Base-by-base conservation (phyloP, 768 basidiomycete genomes). In the Pleurotus citrinopileatus region DNA sequence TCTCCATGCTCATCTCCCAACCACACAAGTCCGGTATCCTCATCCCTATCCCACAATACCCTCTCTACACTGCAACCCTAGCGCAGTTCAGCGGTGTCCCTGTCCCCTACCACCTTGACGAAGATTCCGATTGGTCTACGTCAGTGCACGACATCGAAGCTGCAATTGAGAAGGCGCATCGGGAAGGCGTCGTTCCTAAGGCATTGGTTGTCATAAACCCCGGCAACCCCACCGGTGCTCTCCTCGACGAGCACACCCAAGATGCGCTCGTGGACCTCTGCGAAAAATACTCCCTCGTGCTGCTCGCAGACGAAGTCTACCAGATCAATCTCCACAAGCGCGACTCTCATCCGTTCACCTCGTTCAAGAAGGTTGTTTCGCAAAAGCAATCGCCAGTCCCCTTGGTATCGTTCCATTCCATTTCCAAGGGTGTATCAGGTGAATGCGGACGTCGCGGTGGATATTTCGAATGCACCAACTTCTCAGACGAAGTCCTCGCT, bases 261-360 rank as follows among this genome's bases (percentile, higher is more conserved):
- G 73, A 78, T 54, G 73, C 80, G 45, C 80, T 99, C 54, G 83
- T 97, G n/a, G 71, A 82, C 23, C 70, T 98, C 8, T 96, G 94
- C 71, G 90, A 94, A 65, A 77, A 89, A 60, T 76, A 98, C 71
- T 75, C 76, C 5, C 84, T 99, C 54, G 88, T 96, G 19, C 82
- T 99, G 47, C 82, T 98, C 59, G 96, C 96, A 0, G 96, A 99
- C 69, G 96, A 99, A 69, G 96, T 99, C n/a, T 98, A 99, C 78
- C 96, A 99, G 71, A 74, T 73, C 61, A 98, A 98, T 75, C 80
- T 98, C 40, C 94, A 95, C 74, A 75, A 79, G 42, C 75, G 72
- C 37, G 64, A 69, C 2, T 75, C 75, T 1, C 84, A 89, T 67
- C 80, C 89, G 0, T 99, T 99, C 80, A 82, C 84, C 46, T 93